Evolutionary conservation across 768 basidiomycete species (phyloP), one percentile per base, ranked within the genome.

Genomic region (Russula sp.): DNA sequence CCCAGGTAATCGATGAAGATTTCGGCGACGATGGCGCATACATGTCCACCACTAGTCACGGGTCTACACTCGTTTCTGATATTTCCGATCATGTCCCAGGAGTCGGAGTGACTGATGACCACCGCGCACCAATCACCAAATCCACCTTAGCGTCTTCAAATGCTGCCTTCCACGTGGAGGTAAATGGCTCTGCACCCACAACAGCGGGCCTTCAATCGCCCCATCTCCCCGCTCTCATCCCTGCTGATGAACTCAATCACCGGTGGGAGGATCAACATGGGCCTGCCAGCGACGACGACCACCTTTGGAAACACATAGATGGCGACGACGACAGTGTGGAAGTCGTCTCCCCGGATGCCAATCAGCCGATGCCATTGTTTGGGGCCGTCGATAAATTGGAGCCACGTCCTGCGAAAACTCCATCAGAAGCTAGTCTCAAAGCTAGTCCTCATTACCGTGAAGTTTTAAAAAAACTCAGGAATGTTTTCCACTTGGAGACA

Each of bases 401-500:
- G 8, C 58, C 65, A 20, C 57, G 53, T 36, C 61, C 52, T 3
- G 44, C 57, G 30, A 49, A 50, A 40, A 60, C 50, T 20, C 65
- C 60, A 1, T 54, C 53, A 7, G 62, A 61, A 10, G 22, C 49
- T 30, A 65, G 50, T 20, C 56, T 63, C 42, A 68, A 30, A 61
- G 44, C 49, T 20, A 67, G 70, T 26, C 69, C 69, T 8, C 78
- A 79, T 67, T 80, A 80, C 63, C 51, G 60, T 11, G 89, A 92
- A 71, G 77, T 90, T 56, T 75, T 76, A 65, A 74, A 74, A 26
- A 81, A 82, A 14, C 79, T 94, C 10, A 79, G 75, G 53, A 69
- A 74, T 9, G 78, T 82, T 0, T 98, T 98, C 75, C 76, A 77
- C 6, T 78, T 98, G 16, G 69, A 80, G 0, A 70, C 72, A 1